Evolutionary conservation across 192 early-diverging fungal genomes (phyloP), one percentile per base, ranked within the genome.

Genomic region (Umbelopsis ramanniana): DNA sequence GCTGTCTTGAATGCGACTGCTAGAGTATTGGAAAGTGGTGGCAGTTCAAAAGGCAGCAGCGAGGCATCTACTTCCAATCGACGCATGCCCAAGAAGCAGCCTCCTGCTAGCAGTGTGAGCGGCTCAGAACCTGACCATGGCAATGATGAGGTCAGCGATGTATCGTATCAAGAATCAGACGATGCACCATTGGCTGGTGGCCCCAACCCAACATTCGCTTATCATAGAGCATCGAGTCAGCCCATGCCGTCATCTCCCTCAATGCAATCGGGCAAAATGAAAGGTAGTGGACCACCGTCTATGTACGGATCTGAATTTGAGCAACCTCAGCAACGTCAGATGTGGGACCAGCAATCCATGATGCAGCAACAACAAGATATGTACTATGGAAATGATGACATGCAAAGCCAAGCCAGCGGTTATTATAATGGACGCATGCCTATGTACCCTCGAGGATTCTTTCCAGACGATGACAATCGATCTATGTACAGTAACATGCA

Each of bases 281-380:
- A 63, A 63, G 57, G 12, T 6, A 17, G 35, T 63, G 33, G 35
- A 35, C 26, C 33, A 33, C 57, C 57, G 4, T 29, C 10, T 17
- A 63, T 63, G 57, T 29, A 19, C 35, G 57, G 57, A 14, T 35
- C 57, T 19, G 57, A 63, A 29, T 63, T 38, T 63, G 70, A 53
- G 11, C 40, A 43, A 4, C 40, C 40, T 11, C 60, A 69, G 14
- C 68, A 69, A 19, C 53, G 60, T 15, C 54, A 57, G n/a, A 71
- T 53, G 46, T 72, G 47, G 48, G 57, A 75, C 17, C 22, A 29
- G 21, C 57, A 63, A 63, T 63, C 57, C 29, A 63, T 63, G 57
- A 63, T 63, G 57, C 23, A 63, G 1, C 57, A 29, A 37, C 33
- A 17, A 3, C 33, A 17, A 3, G 33, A 37, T 8, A 63, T 63